Percentiles rank a stretch among this genome's conserved stretches.
Conservation (phyloP, 768 basidiomycete species). For the Suillus decipiens region DNA sequence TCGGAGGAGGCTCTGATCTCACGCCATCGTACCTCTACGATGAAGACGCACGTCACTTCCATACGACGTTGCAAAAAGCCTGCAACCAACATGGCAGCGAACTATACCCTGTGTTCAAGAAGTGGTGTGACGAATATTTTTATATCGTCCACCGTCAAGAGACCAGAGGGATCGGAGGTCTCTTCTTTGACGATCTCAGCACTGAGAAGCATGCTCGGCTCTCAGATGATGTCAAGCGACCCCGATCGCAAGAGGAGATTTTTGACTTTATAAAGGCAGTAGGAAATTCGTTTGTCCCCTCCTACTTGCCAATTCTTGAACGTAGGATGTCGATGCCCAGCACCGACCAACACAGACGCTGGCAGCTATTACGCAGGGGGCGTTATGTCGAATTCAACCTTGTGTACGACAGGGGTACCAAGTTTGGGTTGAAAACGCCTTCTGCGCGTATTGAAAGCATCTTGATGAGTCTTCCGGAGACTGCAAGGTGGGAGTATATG, state of each 20-base stretch:
- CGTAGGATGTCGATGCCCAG: conserved; percentile 55
- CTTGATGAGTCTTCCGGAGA: conserved; percentile 86
- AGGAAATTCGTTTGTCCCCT: conserved; percentile 83
- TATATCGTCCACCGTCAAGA: conserved; percentile 86
- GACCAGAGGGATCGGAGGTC: conserved; percentile 86
- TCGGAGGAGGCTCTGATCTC: conserved; percentile 93
- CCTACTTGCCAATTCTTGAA: conserved; percentile 85
- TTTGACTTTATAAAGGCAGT: conserved; percentile 74
- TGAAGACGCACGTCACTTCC: conserved; percentile 88
- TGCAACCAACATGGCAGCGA: conserved; percentile 71
- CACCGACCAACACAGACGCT: conserved; percentile 72
- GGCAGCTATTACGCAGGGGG: conserved; percentile 91
- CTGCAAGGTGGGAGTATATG: conserved; percentile 90
- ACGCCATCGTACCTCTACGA: conserved; percentile 92
- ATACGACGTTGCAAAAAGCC: conserved; percentile 69
- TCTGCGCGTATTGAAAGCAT: conserved; percentile 89
- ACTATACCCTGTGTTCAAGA: conserved; percentile 82
- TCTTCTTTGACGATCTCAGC: conserved; percentile 95
- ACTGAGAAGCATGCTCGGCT: conserved; percentile 67
- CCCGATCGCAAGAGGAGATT: conserved; percentile 63
- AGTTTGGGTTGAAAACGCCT: conserved; percentile 82
- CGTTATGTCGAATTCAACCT: conserved; percentile 96
- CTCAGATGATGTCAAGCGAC: conserved; percentile 44
- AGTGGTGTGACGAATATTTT: conserved; percentile 99
- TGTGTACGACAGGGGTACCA: conserved; percentile 84